Evolutionary conservation across 1,284 basidiomycete species (phyloP).

Genomic region (Trichosporon sp.): DNA sequence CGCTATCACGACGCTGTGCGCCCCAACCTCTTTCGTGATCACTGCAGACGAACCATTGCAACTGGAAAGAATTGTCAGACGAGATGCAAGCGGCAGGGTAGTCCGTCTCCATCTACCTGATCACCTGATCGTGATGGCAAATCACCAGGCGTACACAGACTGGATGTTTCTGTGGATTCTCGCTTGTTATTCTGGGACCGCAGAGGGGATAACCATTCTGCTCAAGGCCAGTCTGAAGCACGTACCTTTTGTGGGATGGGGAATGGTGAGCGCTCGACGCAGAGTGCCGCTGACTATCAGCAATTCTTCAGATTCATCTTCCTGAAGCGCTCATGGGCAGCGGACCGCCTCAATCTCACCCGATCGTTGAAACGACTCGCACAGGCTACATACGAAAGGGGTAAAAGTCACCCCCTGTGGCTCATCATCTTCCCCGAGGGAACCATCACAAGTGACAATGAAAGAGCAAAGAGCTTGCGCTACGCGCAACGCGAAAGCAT

Average conservation of each 20-base stretch:
- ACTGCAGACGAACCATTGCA: conserved; percentile 58
- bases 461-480: conserved; percentile 76
- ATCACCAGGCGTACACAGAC: conserved; percentile 86
- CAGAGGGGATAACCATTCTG: conserved; percentile 74
- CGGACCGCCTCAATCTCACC: conserved; percentile 68
- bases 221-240: conserved; percentile 86
- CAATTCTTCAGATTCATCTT: conserved; percentile 91
- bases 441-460: conserved; percentile 80
- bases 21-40: conserved; percentile 72
- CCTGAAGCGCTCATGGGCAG: conserved; percentile 81
- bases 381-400: conserved; percentile 63
- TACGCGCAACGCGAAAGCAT: conserved; percentile 59
- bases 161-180: conserved; percentile 87
- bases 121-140: conserved; percentile 75
- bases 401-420: conserved; percentile 69
- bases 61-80: conserved; percentile 59
- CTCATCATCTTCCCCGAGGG: conserved; percentile 92
- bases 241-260: conserved; percentile 82
- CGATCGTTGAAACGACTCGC: conserved; percentile 47
- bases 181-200: conserved; percentile 72
- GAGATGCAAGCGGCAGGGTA: conserved; percentile 63
- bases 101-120: conserved; percentile 70
- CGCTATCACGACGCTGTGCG: conserved; percentile 69
- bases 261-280: conserved; percentile 17
- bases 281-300: conserved; percentile 48